Evolutionary conservation across 441 rosid genomes (phyloP).

Genomic region (Gossypium trilobum): DNA sequence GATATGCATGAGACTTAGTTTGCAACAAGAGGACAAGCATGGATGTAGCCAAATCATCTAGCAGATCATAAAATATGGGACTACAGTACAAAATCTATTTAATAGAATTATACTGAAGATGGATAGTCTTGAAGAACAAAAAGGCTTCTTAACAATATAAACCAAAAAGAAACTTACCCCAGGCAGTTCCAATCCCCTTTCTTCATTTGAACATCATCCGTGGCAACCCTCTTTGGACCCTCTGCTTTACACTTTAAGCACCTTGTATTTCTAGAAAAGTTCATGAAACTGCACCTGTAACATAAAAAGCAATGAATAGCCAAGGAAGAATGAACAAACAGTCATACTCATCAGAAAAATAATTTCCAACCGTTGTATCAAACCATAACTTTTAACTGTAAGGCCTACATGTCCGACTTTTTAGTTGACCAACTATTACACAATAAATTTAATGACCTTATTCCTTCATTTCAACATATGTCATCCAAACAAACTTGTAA

Average conservation of each 20-base stretch:
- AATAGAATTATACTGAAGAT: not conserved
- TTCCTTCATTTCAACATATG: not conserved
- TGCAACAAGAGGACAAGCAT: not conserved
- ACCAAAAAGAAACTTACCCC: constrained; percentile 35
- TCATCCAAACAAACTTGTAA: not conserved
- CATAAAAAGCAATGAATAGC: not conserved
- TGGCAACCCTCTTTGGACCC: constrained; percentile 42
- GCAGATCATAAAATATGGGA: not conserved
- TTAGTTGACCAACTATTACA: not conserved
- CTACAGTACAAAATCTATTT: not conserved
- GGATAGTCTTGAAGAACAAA: not conserved
- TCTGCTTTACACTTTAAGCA: constrained; percentile 61
- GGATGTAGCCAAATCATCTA: not conserved
- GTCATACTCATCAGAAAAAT: not conserved
- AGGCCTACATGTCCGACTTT: not conserved
- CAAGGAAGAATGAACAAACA: not conserved
- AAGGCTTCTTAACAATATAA: not conserved
- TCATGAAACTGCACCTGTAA: constrained; percentile 58
- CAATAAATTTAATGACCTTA: not conserved
- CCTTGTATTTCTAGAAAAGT: constrained; percentile 51
- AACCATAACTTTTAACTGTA: not conserved
- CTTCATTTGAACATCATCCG: constrained; percentile 47
- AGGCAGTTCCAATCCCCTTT: constrained; percentile 81
- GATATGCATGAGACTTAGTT: not conserved
- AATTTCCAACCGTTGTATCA: not conserved